Evolutionary conservation across 78 protist species (phyloP), one percentile per base, ranked within the genome.

Genomic region (Dictyostelium purpureum): DNA sequence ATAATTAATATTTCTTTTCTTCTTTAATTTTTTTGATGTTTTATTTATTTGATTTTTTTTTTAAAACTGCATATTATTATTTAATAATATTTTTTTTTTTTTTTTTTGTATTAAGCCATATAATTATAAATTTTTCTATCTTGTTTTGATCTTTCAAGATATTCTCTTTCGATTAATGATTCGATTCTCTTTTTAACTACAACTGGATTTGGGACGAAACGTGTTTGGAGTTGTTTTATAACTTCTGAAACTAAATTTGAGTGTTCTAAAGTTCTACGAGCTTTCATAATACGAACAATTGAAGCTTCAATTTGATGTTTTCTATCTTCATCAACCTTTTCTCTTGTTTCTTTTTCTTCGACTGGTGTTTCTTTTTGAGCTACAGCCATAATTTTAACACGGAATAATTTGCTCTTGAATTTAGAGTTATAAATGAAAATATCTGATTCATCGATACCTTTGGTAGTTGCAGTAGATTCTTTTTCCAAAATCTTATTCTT

Each of bases 271-370:
- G 81, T 90, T 33, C 92, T 94, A 40, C 99, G 83, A 1, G 99
- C 92, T 78, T 99, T 99, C 99, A 99, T 99, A 59, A 96, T 87
- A 43, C 99, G 97, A 75, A 99, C 99, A 31, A 99, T 93, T 0
- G 97, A 94, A 0, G 99, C 99, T 43, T 98, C 99, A 28, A 98
- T 79, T 93, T 79, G 85, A 74, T 93, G 88, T 65, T 94, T 94
- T 79, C 96, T 87, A 40, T 94, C 96, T 43, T 94, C 96, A 28
- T 94, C 96, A 35, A 94, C 87, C 14, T 94, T 94, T 49, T 94
- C 91, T 59, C 94, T 65, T 26, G 96, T 94, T 70, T 88, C 94
- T 21, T 79, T 40, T 18, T 80, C 81, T 65, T 88, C 95, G 1
- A 63, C 79, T 52, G 40, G 90, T 21, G 98, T 96, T 74, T 98